Base-by-base conservation (phyloP, 345 rosid genomes). In the Sapria himalayana region DNA sequence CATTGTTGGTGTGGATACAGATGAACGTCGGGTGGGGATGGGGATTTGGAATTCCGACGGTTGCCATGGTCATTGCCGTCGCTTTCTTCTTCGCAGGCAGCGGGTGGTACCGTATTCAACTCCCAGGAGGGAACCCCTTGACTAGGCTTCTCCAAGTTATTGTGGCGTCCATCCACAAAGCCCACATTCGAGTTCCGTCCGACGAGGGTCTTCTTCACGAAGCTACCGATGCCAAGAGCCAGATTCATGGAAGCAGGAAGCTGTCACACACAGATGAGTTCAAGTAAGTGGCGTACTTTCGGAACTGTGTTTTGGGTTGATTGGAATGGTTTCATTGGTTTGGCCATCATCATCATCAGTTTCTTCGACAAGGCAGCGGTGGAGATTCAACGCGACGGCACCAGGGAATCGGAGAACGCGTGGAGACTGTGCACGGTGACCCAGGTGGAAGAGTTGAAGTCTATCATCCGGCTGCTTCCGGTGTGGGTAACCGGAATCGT, bases 1-100 rank as follows among this genome's bases (percentile, higher is more conserved):
- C 91, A 5, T 73, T 89, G 29, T 64, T 89, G 51, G 94, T 89
- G 27, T 89, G 85, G 82, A 74, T 78, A 46, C 94, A 89, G 58
- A 89, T 79, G 93, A 78, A 89, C 38, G 98, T 82, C 6, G 89
- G 95, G 12, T 82, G 95, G 98, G 86, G 73, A 3, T 89, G 92
- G 93, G 94, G 95, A 3, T 89, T 89, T 35, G 95, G 98, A 44
- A 40, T 89, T 44, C 93, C 98, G 2, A 70, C 95, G 0, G 94
- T 56, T 10, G 84, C 86, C 0, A 89, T 89, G 95, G 78, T 64
- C 35, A 24, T 79, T 48, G 98, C 98, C 1, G 68, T 82, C 43
- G 57, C 62, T 46, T 78, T 70, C 50, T 89, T 89, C 76, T 76
- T 89, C 31, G 36, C 69, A 0, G 94, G 94, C 10, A 82, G 84